These are phyloP conservation scores for Entophlyctis luteolus DNA, from an alignment of 192 early-diverging fungal species.

Conservation along the genomic window DNA sequence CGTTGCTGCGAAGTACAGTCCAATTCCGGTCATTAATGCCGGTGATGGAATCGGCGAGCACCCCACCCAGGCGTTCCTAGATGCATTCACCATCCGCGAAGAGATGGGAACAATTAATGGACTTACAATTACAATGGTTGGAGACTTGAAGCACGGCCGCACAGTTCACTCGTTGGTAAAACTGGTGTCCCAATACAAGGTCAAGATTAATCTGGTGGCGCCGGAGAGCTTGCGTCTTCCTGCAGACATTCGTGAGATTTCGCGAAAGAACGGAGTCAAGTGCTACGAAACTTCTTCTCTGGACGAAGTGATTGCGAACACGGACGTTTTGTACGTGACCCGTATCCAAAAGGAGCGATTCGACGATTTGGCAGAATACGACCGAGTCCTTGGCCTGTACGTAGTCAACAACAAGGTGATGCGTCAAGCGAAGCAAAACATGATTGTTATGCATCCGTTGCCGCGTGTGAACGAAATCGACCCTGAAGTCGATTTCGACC, in stretches of 20 bases:
- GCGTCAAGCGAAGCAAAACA: slow-evolving; percentile 83
- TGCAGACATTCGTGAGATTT: slow-evolving; percentile 61
- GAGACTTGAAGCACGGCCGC: slow-evolving; percentile 95
- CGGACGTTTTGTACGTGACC: slow-evolving; percentile 96
- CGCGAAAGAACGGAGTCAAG: slow-evolving; percentile 41
- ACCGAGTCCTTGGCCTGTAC: slow-evolving; percentile 68
- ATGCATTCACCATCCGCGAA: slow-evolving; percentile 85
- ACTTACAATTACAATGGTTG: slow-evolving; percentile 89
- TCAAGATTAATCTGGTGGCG: slow-evolving; percentile 90
- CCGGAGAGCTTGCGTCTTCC: slow-evolving; percentile 83
- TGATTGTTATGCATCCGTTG: slow-evolving; percentile 95
- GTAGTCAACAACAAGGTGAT: slow-evolving; percentile 85
- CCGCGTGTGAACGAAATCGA: slow-evolving; percentile 93
- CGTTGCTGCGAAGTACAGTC: slow-evolving; percentile 80
- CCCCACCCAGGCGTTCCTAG: slow-evolving; percentile 96
- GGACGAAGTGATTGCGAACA: slow-evolving; percentile 72
- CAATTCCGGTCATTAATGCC: slow-evolving; percentile 91
- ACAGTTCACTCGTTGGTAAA: slow-evolving; percentile 94
- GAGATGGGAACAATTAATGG: slow-evolving; percentile 96
- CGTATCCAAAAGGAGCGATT: slow-evolving; percentile 97
- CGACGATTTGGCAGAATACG: slow-evolving; percentile 69
- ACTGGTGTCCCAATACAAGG: slow-evolving; percentile 84
- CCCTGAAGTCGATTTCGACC: slow-evolving; percentile 96
- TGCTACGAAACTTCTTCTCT: slow-evolving; percentile 69
- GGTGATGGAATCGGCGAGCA: slow-evolving; percentile 98